Percentiles rank a stretch among this genome's conserved stretches.
Conservation (phyloP, 257 asterid genomes). For the Forsythia suspensa region DNA sequence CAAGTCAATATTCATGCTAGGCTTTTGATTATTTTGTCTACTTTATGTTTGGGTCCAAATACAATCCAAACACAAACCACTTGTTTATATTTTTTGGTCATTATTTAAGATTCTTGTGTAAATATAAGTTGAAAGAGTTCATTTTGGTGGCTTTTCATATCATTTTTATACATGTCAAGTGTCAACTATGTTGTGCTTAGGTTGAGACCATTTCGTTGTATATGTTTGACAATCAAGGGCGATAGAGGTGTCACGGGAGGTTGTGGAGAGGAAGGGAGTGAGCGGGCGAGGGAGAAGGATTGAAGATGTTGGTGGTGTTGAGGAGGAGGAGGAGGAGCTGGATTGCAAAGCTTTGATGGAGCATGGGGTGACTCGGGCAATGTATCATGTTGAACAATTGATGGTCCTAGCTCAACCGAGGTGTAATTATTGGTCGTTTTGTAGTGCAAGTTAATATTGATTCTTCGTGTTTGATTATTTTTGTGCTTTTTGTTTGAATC, state of each 20-base stretch:
- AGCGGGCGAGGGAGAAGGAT: conserved; percentile 73
- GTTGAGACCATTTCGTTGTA: background rate
- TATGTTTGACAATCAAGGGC: background rate
- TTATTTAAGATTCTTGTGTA: background rate
- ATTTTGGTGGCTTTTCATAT: background rate
- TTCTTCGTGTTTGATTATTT: too few relatives aligned
- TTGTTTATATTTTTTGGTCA: background rate
- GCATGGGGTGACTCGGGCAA: background rate
- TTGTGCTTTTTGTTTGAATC: background rate
- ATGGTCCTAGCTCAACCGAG: background rate
- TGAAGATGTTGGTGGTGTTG: conserved; percentile 41
- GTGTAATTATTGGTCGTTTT: background rate
- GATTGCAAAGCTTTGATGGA: background rate
- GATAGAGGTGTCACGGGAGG: conserved; percentile 56
- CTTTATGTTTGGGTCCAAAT: background rate
- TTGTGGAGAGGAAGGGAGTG: conserved; percentile 54
- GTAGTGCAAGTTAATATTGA: background rate
- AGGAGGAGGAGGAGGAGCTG: conserved; percentile 32
- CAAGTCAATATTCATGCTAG: background rate
- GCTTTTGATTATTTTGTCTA: background rate
- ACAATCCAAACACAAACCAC: background rate
- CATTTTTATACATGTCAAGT: too few relatives aligned
- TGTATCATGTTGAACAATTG: too few relatives aligned
- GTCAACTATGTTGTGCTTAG: background rate
- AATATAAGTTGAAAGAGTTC: background rate